Evolutionary conservation across 257 asterid species (phyloP).

Genomic region (Mitragyna speciosa): DNA sequence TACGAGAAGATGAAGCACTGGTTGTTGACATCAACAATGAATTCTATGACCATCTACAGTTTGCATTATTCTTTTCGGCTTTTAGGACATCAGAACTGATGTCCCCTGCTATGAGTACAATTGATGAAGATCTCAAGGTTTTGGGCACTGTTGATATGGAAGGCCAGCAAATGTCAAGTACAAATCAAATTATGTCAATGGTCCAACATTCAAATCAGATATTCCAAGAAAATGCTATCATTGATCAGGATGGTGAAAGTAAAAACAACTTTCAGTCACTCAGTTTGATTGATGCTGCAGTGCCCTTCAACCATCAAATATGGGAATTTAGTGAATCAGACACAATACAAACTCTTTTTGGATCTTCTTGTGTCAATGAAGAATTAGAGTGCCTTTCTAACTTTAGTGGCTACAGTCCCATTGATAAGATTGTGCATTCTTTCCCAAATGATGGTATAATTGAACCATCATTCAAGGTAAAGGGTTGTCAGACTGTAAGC

Average conservation of each 20-base stretch:
- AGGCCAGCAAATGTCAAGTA: constrained; percentile 25
- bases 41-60: constrained; percentile 35
- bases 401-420: constrained; percentile 27
- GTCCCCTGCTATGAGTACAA: constrained; percentile 17
- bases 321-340: constrained; percentile 35
- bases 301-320: constrained; percentile 33
- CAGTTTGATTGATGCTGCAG: constrained; percentile 31
- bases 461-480: constrained; percentile 19
- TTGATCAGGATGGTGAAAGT: constrained; percentile 29
- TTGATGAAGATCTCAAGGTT: constrained; percentile 34
- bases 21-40: constrained; percentile 37
- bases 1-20: constrained; percentile 59
- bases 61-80: constrained; percentile 23
- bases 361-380: constrained; percentile 37
- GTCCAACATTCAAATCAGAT: constrained; percentile 45
- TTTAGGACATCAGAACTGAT: constrained; percentile 22
- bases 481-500: constrained; percentile 31
- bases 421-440: constrained; percentile 32
- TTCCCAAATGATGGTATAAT: constrained; percentile 30
- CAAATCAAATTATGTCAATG: constrained; percentile 38
- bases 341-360: constrained; percentile 25
- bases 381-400: constrained; percentile 34
- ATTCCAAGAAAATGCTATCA: constrained; percentile 23
- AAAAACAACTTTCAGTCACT: constrained; percentile 33
- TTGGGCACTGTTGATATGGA: constrained; percentile 21